Percentiles rank a stretch among this genome's conserved stretches.
Evolutionary conservation across 202 grass and related monocot species (phyloP).

Genomic region (Elaeis oleifera): DNA sequence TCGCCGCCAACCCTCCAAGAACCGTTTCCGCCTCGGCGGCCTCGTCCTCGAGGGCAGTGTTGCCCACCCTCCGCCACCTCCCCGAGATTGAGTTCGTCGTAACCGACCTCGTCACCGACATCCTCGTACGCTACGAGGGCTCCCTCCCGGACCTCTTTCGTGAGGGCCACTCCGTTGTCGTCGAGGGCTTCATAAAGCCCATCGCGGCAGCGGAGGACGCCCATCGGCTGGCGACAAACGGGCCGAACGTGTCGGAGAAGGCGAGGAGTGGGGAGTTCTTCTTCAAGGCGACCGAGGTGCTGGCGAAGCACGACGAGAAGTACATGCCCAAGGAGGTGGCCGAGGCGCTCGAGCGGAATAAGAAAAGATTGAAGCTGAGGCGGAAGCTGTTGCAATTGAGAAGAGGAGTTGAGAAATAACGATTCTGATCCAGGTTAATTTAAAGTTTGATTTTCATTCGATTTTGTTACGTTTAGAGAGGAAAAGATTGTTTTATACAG

Average conservation of each 20-base stretch:
- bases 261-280: conserved; percentile 52
- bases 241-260: conserved; percentile 57
- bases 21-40: conserved; percentile 65
- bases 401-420: not conserved
- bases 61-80: conserved; percentile 36
- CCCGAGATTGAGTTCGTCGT: conserved; percentile 97
- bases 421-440: conserved; percentile 32
- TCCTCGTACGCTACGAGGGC: conserved; percentile 85
- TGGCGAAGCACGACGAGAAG: conserved; percentile 99
- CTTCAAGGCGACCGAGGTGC: conserved; percentile 68
- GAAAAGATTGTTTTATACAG: not conserved
- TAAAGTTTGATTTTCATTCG: conserved; percentile 20
- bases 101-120: conserved; percentile 84
- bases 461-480: conserved; percentile 9
- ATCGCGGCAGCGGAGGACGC: conserved; percentile 32
- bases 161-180: conserved; percentile 90
- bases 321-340: conserved; percentile 99
- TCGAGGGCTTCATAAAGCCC: conserved; percentile 76
- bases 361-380: conserved; percentile 46
- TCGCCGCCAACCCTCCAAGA: conserved; percentile 45
- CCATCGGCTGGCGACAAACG: conserved; percentile 4
- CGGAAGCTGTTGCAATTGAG: conserved; percentile 1
- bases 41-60: conserved; percentile 91
- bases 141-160: conserved; percentile 86
- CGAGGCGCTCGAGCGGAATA: conserved; percentile 78